Base-by-base conservation (phyloP, 768 basidiomycete species). In the Rhodotorula toruloides region DNA sequence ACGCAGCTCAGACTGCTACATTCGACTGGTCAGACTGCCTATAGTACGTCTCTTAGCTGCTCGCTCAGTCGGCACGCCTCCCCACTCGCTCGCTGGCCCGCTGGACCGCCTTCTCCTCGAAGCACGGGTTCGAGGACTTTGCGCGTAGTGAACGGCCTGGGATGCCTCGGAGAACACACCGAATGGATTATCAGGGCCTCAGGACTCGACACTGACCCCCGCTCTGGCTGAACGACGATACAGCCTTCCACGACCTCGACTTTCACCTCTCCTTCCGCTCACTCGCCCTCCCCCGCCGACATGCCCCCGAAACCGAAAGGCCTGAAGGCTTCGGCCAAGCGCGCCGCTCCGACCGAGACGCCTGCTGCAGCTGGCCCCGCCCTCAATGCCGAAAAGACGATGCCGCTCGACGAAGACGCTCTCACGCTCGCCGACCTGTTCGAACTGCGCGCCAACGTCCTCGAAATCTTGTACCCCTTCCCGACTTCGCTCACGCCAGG, bases 361-460 rank as follows among this genome's bases (percentile, higher is more conserved):
- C 11, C 29, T 13, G 42, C 60, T 17, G 10, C 36, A 16, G 17
- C 61, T 32, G 9, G 16, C 46, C 22, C 27, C 54, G 46, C n/a
- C 11, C 46, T 49, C 27, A 60, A 49, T 32, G 16, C 32, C n/a
- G 69, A 60, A 16, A 61, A 59, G 39, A 71, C 70, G 21, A 46
- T 53, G 31, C 70, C 70, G 3, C 66, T 65, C 58, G 70, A 72
- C 57, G 63, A 72, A 25, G 66, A 72, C 63, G 61, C 49, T n/a
- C 48, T 72, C 7, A 72, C 66, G n/a, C 13, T 72, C 29, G 19
- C 29, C 11, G 70, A 72, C 66, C 60, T 72, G 27, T 72, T 65
- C 59, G 66, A 72, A 37, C 56, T 72, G 16, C 65, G 70, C 27
- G 21, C 21, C 48, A 42, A 16, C 13, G 61, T 63, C 22, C n/a